Evolutionary conservation across 805 yeast genomes (phyloP), one percentile per base, ranked within the genome.

Genomic region (Tetrapisispora namnaoensis): DNA sequence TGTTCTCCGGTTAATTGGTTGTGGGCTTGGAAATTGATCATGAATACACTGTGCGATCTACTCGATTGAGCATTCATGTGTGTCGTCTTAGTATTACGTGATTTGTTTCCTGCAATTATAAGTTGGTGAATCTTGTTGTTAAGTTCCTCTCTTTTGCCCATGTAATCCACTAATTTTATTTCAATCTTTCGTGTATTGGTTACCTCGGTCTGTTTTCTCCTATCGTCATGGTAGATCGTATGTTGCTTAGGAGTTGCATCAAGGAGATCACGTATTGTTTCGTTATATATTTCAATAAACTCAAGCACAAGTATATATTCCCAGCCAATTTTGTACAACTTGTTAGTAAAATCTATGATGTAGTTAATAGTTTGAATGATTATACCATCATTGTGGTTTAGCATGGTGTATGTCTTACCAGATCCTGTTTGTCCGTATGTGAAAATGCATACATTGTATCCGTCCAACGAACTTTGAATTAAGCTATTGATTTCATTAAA

Each of bases 371-470:
- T 84, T 17, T 78, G 71, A 1, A 95, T 88, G 34, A 89, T 87
- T 71, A 91, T 78, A 16, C 99, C 98, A 58, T 83, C 83, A 1
- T 65, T 58, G 0, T 76, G 68, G 24, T 74, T 69, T 1, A 89
- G 76, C 98, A 91, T 93, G 0, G 99, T 93, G 63, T 68, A 82
- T 0, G 98, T 91, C 62, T 91, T 91, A 3, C 99, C 99, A 0
- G 97, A 83, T 0, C 93, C 96, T 0, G 99, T 93, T 66, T 91
- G 99, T 1, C 99, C 99, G 63, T 93, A 91, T 0, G 98, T 95
- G 70, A 91, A 88, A 1, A 93, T 86, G 65, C 97, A 89, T 2
- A 89, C 96, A 56, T 88, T 88, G 59, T 74, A 81, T 0, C 99
- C 99, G 66, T 91, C 95, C 14, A 90, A 64, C 0, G 95, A 80